phyloP scores from a whole-genome alignment of 192 early-diverging fungal genomes.

The Gryganskiella cystojenkinii region DNA sequence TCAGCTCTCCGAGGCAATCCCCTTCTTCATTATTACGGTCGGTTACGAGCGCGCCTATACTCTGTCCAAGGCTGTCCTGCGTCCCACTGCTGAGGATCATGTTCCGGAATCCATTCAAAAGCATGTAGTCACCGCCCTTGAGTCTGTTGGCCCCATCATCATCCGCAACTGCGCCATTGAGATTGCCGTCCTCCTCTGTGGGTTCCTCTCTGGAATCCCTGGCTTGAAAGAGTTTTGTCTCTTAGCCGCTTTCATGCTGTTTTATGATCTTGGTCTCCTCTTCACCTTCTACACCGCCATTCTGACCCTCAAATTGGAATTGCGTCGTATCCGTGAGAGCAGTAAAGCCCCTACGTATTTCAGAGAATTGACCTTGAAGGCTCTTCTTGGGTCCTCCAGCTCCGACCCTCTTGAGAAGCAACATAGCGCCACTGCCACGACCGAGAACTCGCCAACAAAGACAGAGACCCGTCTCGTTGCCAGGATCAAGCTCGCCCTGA shows the following conservation, averaged over 20 bases:
- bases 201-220: conserved; percentile 78
- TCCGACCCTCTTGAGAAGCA: conserved; percentile 51
- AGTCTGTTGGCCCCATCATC: conserved; percentile 69
- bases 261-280: conserved; percentile 85
- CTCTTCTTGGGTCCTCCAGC: conserved; percentile 58
- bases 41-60: conserved; percentile 90
- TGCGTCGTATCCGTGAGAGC: conserved; percentile 57
- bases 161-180: conserved; percentile 86
- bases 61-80: conserved; percentile 85
- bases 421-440: conserved; percentile 54
- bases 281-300: conserved; percentile 90
- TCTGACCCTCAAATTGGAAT: conserved; percentile 88
- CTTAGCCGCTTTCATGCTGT: conserved; percentile 79
- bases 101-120: conserved; percentile 51
- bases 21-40: conserved; percentile 90
- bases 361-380: conserved; percentile 53
- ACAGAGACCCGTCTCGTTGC: conserved; percentile 65
- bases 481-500: conserved; percentile 69
- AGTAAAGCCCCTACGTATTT: conserved; percentile 38
- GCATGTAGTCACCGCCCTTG: conserved; percentile 74
- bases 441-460: conserved; percentile 27
- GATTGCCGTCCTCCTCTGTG: conserved; percentile 80
- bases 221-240: conserved; percentile 87
- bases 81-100: conserved; percentile 41
- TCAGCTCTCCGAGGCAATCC: conserved; percentile 84